Evolutionary conservation across 1,284 basidiomycete species (phyloP).

Genomic region (Athelia psychrophila): DNA sequence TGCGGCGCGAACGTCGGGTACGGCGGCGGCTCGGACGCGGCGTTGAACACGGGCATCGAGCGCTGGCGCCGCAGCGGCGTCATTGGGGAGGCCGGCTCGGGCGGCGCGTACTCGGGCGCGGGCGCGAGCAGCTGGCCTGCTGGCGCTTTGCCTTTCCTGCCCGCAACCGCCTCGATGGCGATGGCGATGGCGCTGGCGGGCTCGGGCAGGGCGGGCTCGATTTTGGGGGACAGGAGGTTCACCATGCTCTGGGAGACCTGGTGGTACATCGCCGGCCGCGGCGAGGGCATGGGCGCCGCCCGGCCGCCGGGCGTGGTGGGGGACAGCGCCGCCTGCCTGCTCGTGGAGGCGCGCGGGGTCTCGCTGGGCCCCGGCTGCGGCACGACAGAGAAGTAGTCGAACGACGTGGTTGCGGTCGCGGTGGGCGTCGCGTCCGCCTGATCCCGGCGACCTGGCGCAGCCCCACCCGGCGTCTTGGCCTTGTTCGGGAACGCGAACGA

Average conservation of each 20-base stretch:
- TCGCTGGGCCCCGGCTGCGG: constrained; percentile 4
- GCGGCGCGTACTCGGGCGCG: constrained; percentile 1
- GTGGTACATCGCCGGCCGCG: constrained; percentile 52
- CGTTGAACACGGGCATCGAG: constrained; percentile 57
- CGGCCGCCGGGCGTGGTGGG: constrained; percentile 3
- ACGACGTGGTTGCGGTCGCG: constrained; percentile 7
- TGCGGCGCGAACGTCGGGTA: constrained; percentile 41
- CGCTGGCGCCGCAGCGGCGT: constrained; percentile 39
- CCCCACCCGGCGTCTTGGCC: constrained; percentile 1
- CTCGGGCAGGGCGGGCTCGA: constrained; percentile 18
- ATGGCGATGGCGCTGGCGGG: constrained; percentile 25
- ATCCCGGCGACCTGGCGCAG: not conserved
- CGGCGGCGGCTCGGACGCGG: constrained; percentile 46
- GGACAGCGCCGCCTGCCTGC: not conserved
- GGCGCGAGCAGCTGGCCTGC: constrained; percentile 1
- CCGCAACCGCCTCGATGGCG: constrained; percentile 17
- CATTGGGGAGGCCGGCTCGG: constrained; percentile 1
- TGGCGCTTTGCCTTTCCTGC: constrained; percentile 12
- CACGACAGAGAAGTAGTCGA: constrained; percentile 28
- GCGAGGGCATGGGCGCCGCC: constrained; percentile 14
- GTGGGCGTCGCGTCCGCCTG: constrained; percentile 7
- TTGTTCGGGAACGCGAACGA: not conserved
- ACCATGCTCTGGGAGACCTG: constrained; percentile 57
- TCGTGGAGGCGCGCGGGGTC: not conserved
- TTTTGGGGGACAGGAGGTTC: constrained; percentile 34